Percentiles rank a stretch among this genome's conserved stretches.
Evolutionary conservation across 1,284 basidiomycete species (phyloP).

Genomic region (Amylostereum areolatum): DNA sequence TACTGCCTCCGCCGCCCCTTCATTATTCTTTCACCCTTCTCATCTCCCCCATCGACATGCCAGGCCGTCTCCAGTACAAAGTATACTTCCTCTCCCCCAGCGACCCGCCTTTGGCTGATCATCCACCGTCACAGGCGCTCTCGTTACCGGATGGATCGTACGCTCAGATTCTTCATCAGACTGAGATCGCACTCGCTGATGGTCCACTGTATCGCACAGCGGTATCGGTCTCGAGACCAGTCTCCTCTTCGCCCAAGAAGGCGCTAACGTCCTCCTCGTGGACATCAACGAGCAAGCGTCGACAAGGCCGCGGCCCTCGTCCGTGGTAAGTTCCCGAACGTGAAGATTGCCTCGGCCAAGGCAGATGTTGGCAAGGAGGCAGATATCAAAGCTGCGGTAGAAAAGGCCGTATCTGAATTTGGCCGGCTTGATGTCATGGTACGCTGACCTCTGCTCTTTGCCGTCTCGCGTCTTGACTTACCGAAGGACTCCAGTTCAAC

Average conservation of each 20-base stretch:
- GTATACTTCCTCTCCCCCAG: slow-evolving; percentile 26
- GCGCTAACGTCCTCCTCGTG: slow-evolving; percentile 80
- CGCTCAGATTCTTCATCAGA: slow-evolving; percentile 24
- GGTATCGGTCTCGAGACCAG: slow-evolving; percentile 94
- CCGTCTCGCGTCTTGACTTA: not conserved
- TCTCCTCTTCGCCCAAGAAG: slow-evolving; percentile 89
- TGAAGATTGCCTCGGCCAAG: slow-evolving; percentile 68
- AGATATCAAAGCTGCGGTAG: slow-evolving; percentile 79
- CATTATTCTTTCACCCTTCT: no score
- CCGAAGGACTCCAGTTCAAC: slow-evolving; percentile 58
- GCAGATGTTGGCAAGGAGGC: slow-evolving; percentile 87
- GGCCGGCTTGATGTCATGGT: slow-evolving; percentile 93
- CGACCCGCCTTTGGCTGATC: slow-evolving; percentile 7
- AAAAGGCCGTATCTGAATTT: slow-evolving; percentile 76
- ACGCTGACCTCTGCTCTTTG: slow-evolving; percentile 21
- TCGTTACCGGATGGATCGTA: slow-evolving; percentile 83
- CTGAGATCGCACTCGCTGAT: not conserved
- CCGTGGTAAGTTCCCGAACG: slow-evolving; percentile 59
- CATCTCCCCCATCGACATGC: slow-evolving; percentile 29
- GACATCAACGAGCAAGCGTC: slow-evolving; percentile 81
- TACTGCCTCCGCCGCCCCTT: no score
- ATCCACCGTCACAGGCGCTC: slow-evolving; percentile 44
- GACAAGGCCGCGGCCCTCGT: slow-evolving; percentile 67
- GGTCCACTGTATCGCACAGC: slow-evolving; percentile 29
- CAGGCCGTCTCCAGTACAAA: slow-evolving; percentile 68